Evolutionary conservation across 352 stramenopile species (phyloP).

Genomic region (Aphanomyces stellatus): DNA sequence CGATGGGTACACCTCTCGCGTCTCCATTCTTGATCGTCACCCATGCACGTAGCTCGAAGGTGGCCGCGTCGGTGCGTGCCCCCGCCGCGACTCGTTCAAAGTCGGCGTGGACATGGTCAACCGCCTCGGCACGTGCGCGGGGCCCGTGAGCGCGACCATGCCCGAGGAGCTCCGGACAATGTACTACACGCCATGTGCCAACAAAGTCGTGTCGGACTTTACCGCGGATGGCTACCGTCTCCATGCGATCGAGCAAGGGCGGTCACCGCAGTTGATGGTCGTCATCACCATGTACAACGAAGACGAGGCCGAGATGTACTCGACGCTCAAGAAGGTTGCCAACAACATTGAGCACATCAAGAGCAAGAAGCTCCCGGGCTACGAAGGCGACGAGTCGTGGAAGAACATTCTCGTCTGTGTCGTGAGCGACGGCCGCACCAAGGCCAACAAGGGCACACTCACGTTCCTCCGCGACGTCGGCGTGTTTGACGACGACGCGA

Average conservation of each 20-base stretch:
- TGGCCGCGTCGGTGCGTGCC: constrained; percentile 19
- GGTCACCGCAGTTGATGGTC: constrained; percentile 21
- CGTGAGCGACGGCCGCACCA: constrained; percentile 20
- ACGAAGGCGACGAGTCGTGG: constrained; percentile 21
- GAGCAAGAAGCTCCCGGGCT: constrained; percentile 19
- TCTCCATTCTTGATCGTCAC: not conserved
- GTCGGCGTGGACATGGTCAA: constrained; percentile 27
- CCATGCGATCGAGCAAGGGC: constrained; percentile 19
- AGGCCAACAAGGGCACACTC: constrained; percentile 22
- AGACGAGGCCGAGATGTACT: constrained; percentile 21
- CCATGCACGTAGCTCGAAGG: not conserved
- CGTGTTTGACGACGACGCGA: constrained; percentile 21
- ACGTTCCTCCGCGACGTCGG: constrained; percentile 18
- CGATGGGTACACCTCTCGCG: constrained; percentile 28
- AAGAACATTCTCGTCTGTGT: constrained; percentile 22
- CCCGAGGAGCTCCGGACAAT: constrained; percentile 17
- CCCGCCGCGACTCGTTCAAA: constrained; percentile 31
- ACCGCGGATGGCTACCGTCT: constrained; percentile 18
- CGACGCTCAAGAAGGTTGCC: constrained; percentile 21
- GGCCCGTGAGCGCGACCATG: not conserved
- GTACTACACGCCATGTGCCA: constrained; percentile 22
- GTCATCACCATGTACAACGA: constrained; percentile 25
- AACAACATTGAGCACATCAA: constrained; percentile 23
- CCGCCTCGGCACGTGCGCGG: constrained; percentile 22
- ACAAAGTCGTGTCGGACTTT: constrained; percentile 21